Conservation (phyloP, 176 grass and related monocot species). For the Typha latifolia region DNA sequence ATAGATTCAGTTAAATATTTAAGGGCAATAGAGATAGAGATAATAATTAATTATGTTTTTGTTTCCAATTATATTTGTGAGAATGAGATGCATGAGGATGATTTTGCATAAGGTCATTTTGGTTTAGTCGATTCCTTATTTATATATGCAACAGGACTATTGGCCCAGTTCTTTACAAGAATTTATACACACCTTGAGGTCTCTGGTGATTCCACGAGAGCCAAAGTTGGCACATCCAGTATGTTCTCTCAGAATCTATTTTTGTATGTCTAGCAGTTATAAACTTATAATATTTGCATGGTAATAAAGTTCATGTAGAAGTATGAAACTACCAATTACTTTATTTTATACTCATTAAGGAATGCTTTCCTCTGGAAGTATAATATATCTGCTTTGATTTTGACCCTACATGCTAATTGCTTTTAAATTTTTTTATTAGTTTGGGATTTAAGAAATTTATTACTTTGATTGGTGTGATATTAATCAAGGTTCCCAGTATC, state of each 20-base stretch:
- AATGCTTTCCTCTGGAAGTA: not conserved
- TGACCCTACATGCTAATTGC: not conserved
- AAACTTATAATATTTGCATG: not conserved
- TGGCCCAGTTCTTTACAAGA: slow-evolving; percentile 57
- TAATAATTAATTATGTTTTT: too few relatives aligned
- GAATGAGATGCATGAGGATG: too few relatives aligned
- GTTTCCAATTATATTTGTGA: too few relatives aligned
- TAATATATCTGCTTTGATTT: not conserved
- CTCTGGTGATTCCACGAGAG: slow-evolving; percentile 51
- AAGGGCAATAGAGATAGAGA: too few relatives aligned
- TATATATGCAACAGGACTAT: slow-evolving; percentile 41
- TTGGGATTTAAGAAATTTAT: too few relatives aligned
- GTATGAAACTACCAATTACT: not conserved
- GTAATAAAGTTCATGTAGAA: not conserved
- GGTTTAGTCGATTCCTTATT: not conserved
- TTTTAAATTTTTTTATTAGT: too few relatives aligned
- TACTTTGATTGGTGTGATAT: too few relatives aligned
- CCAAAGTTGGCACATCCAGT: slow-evolving; percentile 43
- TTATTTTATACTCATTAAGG: not conserved
- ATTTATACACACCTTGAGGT: slow-evolving; percentile 47
- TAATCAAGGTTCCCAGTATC: too few relatives aligned
- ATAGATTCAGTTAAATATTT: too few relatives aligned
- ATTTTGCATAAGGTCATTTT: not conserved
- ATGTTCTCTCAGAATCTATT: slow-evolving; percentile 14
- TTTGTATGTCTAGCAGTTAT: not conserved